These are phyloP conservation scores for Solanum dulcamara DNA, from an alignment of 257 asterid genomes.

Conservation along the genomic window DNA sequence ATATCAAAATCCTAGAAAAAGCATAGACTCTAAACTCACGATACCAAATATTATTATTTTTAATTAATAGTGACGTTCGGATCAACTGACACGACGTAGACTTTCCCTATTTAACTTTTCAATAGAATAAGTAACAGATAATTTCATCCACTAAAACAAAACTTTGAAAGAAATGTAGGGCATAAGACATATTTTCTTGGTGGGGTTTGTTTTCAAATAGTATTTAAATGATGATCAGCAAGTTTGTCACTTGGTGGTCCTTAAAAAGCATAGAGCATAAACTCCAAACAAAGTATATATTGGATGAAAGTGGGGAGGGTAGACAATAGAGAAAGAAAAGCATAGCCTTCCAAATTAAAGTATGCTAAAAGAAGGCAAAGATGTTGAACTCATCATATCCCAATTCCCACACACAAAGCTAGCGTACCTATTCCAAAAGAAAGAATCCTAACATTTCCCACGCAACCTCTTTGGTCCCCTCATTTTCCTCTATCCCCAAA, in stretches of 20 bases:
- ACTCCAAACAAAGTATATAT: slow-evolving; percentile 2
- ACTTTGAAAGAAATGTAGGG: background rate
- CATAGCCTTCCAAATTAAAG: slow-evolving; percentile 23
- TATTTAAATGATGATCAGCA: background rate
- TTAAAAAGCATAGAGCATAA: slow-evolving; percentile 11
- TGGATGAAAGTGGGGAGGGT: slow-evolving; percentile 26
- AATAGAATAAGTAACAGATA: background rate
- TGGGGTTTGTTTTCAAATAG: background rate
- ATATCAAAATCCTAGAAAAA: background rate
- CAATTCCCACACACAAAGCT: slow-evolving; percentile 24
- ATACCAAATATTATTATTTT: background rate
- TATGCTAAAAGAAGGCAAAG: background rate
- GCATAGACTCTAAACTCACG: background rate
- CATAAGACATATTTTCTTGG: slow-evolving; percentile 8
- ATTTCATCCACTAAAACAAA: background rate
- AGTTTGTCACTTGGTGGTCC: slow-evolving; percentile 1
- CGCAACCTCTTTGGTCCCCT: slow-evolving; percentile 44
- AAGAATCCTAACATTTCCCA: slow-evolving; percentile 46
- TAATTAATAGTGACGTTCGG: background rate
- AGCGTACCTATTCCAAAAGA: slow-evolving; percentile 91
- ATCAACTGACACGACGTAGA: rapidly evolving
- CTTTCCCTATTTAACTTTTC: background rate
- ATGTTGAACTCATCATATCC: background rate
- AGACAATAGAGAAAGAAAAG: slow-evolving; percentile 29
- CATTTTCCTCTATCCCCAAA: slow-evolving; percentile 9